phyloP scores from a whole-genome alignment of 2,329 filamentous ascomycete species.

The Colletotrichum aenigma region DNA sequence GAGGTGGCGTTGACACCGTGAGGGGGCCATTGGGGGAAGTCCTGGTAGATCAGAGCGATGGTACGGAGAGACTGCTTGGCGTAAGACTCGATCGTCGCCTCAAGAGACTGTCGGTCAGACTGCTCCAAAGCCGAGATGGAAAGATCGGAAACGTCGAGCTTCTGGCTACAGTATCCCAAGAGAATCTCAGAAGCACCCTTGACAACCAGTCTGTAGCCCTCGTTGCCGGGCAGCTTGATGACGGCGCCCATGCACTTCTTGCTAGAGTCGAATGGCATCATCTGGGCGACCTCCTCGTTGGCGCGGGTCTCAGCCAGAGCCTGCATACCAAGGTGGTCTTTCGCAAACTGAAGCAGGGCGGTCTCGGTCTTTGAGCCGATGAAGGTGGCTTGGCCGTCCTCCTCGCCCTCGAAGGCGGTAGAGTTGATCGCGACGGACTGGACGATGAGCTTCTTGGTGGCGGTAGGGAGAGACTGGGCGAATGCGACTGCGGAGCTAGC shows the following conservation, averaged over 20 bases:
- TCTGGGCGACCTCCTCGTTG: conserved; percentile 51
- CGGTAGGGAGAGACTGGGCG: conserved; percentile 21
- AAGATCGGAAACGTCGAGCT: conserved; percentile 45
- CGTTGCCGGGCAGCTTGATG: conserved; percentile 46
- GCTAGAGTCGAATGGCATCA: conserved; percentile 58
- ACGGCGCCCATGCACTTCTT: conserved; percentile 63
- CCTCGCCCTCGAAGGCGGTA: conserved; percentile 58
- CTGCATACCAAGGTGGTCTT: conserved; percentile 53
- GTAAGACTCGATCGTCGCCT: conserved; percentile 61
- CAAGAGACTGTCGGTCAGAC: conserved; percentile 53
- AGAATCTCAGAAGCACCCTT: conserved; percentile 65
- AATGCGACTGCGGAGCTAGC: conserved; percentile 24
- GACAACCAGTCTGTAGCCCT: conserved; percentile 52
- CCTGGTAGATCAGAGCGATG: conserved; percentile 75
- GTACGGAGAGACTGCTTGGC: conserved; percentile 73
- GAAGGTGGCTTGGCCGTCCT: conserved; percentile 48
- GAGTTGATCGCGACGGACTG: conserved; percentile 60
- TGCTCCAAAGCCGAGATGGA: conserved; percentile 57
- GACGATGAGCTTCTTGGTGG: conserved; percentile 37
- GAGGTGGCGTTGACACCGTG: conserved; percentile 64
- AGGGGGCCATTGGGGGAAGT: conserved; percentile 73
- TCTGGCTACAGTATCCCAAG: conserved; percentile 46
- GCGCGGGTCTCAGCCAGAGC: conserved; percentile 49
- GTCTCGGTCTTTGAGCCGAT: conserved; percentile 63
- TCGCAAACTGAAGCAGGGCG: conserved; percentile 54